Evolutionary conservation across 2,329 filamentous ascomycete genomes (phyloP), one percentile per base, ranked within the genome.

Genomic region (Epichloe glyceriae): DNA sequence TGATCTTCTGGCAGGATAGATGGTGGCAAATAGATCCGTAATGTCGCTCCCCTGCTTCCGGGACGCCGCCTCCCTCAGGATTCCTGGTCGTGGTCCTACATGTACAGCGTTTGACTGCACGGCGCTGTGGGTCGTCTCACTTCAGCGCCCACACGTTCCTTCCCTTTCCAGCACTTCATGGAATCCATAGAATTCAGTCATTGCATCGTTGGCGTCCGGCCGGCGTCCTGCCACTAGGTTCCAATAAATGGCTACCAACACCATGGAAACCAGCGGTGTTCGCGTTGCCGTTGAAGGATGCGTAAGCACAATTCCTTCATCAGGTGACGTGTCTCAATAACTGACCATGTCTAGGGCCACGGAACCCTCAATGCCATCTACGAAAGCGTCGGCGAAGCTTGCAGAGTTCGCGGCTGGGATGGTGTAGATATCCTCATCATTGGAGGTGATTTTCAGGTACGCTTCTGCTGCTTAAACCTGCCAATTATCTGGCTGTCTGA

Each of bases 281-380:
- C 82, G 88, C 51, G 75, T 96, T 55, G 91, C 89, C 19, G 72
- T 95, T 5, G 86, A 95, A 73, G 90, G 90, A 60, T 95, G 90
- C 64, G 86, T 90, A 72, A 68, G 84, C 71, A 49, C 5, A 30
- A 4, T 6, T 4, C 33, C 37, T 3, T 51, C 10, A 11, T 22
- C 17, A 10, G 7, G 4, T 15, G 17, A 10, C 3, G 7, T 47
- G 15, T 10, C 10, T 15, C 11, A 37, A 44, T 30, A 34, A 52
- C 51, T 65, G 51, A 69, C 57, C n/a, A 22, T n/a, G 43, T 22
- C 5, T 53, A 93, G 87, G 91, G 91, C 52, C 93, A 98, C 69
- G 93, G 93, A 56, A 88, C 84, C 1, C 79, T 98, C 49, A 79
- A 97, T 64, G 86, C 88, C 52, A 97, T 98, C 58, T 98, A 97